Evolutionary conservation across 164 flowering plant species (phyloP).

Genomic region (Taxillus chinensis): DNA sequence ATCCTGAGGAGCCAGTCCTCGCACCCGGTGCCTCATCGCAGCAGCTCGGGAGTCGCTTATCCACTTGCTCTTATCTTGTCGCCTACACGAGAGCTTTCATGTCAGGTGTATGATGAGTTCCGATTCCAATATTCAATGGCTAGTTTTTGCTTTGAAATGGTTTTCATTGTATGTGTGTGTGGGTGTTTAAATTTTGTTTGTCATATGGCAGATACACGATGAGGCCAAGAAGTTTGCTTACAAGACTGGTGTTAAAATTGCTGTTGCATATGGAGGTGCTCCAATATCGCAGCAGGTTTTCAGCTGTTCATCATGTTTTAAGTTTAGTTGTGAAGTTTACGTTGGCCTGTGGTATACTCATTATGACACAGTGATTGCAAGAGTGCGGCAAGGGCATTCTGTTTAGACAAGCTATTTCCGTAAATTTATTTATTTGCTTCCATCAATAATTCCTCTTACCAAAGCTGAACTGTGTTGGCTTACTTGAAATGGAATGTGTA

Average conservation of each 20-base stretch:
- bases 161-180: background rate
- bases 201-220: slow-evolving; percentile 34
- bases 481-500: too few relatives aligned
- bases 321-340: background rate
- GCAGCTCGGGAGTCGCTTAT: background rate
- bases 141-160: background rate
- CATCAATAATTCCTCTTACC: too few relatives aligned
- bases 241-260: slow-evolving; percentile 50
- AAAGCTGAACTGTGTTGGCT: too few relatives aligned
- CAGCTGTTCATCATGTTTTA: background rate
- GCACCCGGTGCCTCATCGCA: background rate
- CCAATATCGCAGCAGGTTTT: slow-evolving; percentile 44
- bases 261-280: slow-evolving; percentile 59
- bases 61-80: background rate
- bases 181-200: background rate
- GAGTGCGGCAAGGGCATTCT: too few relatives aligned
- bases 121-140: background rate
- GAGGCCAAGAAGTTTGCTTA: slow-evolving; percentile 56
- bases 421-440: too few relatives aligned
- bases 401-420: too few relatives aligned
- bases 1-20: background rate
- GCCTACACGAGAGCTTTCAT: background rate
- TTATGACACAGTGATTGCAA: background rate
- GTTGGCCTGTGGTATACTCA: background rate
- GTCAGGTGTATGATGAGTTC: background rate